phyloP scores from a whole-genome alignment of 352 stramenopile species.

The Thalassiosira hispida region DNA sequence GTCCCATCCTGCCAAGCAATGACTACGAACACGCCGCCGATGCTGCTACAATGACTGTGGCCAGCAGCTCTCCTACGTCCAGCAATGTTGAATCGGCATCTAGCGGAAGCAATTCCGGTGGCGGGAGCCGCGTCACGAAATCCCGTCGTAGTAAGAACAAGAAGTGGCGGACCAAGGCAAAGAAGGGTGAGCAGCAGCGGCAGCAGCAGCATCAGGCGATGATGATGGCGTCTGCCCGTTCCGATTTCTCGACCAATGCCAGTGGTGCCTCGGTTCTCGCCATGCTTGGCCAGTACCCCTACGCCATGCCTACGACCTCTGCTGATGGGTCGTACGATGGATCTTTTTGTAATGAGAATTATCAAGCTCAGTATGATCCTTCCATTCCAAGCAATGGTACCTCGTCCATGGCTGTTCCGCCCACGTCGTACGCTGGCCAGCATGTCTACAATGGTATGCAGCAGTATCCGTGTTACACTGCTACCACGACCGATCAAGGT shows the following conservation, averaged over 20 bases:
- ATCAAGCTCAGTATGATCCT: slow-evolving; percentile 18
- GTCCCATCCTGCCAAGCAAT: slow-evolving; percentile 10
- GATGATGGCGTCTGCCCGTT: background rate
- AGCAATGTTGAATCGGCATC: slow-evolving; percentile 2
- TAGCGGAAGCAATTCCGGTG: background rate
- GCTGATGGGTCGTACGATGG: slow-evolving; percentile 8
- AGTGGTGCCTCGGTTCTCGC: slow-evolving; percentile 9
- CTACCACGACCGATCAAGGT: background rate
- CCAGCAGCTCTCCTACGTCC: background rate
- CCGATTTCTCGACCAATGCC: slow-evolving; percentile 17
- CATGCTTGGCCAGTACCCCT: slow-evolving; percentile 13
- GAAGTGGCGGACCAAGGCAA: slow-evolving; percentile 6
- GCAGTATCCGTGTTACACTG: slow-evolving; percentile 1
- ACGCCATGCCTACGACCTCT: background rate
- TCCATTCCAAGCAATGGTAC: background rate
- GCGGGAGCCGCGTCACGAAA: background rate
- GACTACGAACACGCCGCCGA: slow-evolving; percentile 2
- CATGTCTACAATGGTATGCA: slow-evolving; percentile 6
- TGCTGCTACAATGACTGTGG: background rate
- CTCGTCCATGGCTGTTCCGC: background rate
- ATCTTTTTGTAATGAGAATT: background rate
- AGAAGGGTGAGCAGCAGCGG: background rate
- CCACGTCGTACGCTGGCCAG: background rate
- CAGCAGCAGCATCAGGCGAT: background rate
- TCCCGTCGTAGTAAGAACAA: slow-evolving; percentile 3